Evolutionary conservation across 306 rosid species (phyloP), one percentile per base, ranked within the genome.

Genomic region (Cucurbita moschata): DNA sequence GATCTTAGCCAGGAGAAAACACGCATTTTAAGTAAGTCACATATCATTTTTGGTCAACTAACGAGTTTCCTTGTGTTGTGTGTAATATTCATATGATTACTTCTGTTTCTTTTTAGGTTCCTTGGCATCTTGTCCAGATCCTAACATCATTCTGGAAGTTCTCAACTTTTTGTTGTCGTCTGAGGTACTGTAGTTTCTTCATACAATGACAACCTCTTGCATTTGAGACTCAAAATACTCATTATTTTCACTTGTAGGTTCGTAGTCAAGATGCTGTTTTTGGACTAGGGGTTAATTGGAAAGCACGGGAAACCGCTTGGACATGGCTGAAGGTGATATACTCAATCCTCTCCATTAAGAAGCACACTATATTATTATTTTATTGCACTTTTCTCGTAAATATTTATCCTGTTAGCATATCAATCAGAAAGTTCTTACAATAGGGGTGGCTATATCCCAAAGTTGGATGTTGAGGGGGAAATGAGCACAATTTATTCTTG

Each of bases 1-100:
- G 98, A 90, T 81, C 75, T 85, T 40, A 89, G 97, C 83, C 92
- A 88, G 86, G 97, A 94, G 87, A 94, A 87, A 85, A 89, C 90
- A 53, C 92, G 96, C 75, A 83, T 94, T 84, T 82, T 94, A 77
- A 75, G 98, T 94, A 89, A 35, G 83, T 26, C 42, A 46, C 73
- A n/a, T n/a, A 35, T 47, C 23, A 6, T 47, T 47, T 47, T 68
- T 26, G 11, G 39, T 47, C 57, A 23, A 50, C 57, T 7, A 35
- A 66, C 39, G 8, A 50, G 60, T 30, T 14, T 73, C 6, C 3
- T n/a, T 10, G 7, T 68, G 11, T n/a, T 10, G 7, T 68, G 11
- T 68, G 40, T 35, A 12, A 23, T 68, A 68, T 47, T 46, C 53
- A 47, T 47, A 30, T 46, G 14, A 50, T 68, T 68, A 68, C 58